These are phyloP conservation scores for Stentor coeruleus DNA, from an alignment of 73 alveolate genomes.

Conservation along the genomic window DNA sequence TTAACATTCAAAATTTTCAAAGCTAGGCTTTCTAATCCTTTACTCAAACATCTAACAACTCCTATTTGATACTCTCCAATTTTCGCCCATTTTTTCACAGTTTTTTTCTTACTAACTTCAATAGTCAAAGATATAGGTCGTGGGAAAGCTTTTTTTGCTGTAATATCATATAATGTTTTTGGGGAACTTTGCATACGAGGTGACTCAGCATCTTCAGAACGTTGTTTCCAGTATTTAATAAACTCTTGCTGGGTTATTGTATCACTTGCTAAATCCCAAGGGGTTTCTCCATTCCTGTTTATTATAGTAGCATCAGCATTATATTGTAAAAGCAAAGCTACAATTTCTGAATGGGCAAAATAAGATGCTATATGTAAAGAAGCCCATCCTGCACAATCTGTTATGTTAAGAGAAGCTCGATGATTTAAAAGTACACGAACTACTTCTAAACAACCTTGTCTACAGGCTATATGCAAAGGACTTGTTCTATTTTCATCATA, in stretches of 20 bases:
- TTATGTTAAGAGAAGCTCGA: slow-evolving; percentile 14
- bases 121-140: not conserved
- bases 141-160: slow-evolving; percentile 19
- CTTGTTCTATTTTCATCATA: slow-evolving; percentile 30
- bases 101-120: slow-evolving; percentile 2
- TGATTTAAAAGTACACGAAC: slow-evolving; percentile 22
- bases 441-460: slow-evolving; percentile 21
- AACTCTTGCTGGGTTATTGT: slow-evolving; percentile 1
- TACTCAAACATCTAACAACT: not conserved
- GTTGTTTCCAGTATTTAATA: slow-evolving; percentile 5
- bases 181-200: not conserved
- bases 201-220: not conserved
- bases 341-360: slow-evolving; percentile 9
- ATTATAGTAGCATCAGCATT: slow-evolving; percentile 17
- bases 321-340: not conserved
- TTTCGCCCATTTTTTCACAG: not conserved
- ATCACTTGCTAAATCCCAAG: slow-evolving; percentile 30
- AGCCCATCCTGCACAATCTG: slow-evolving; percentile 30
- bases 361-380: slow-evolving; percentile 20
- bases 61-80: not conserved
- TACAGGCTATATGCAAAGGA: slow-evolving; percentile 31
- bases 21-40: not conserved
- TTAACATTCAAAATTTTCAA: not conserved
- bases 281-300: slow-evolving; percentile 30
- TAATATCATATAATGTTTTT: not conserved